Percentiles rank a stretch among this genome's conserved stretches.
These are phyloP conservation scores for Ulmus americana DNA, from an alignment of 331 rosid species.

Conservation along the genomic window DNA sequence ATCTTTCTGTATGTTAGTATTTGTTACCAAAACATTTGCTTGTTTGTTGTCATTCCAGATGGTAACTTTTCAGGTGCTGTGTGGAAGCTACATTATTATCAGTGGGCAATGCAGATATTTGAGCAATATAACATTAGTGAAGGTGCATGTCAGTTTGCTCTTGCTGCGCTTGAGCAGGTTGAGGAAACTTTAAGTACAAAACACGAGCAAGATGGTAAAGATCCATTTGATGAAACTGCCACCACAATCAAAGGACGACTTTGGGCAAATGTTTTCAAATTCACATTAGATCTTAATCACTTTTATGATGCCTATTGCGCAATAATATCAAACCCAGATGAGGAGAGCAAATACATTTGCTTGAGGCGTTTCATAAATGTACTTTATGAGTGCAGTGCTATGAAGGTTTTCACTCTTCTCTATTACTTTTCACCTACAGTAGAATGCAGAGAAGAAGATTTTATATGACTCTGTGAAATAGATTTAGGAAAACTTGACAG, in stretches of 20 bases:
- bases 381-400: slow-evolving; percentile 70
- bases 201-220: slow-evolving; percentile 28
- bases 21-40: slow-evolving; percentile 6
- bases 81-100: slow-evolving; percentile 82
- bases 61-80: slow-evolving; percentile 44
- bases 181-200: slow-evolving; percentile 56
- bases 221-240: slow-evolving; percentile 50
- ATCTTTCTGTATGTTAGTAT: neutral
- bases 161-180: slow-evolving; percentile 94
- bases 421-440: slow-evolving; percentile 1
- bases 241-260: slow-evolving; percentile 70
- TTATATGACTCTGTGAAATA: neutral
- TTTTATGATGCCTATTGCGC: slow-evolving; percentile 86
- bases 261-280: slow-evolving; percentile 92
- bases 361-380: slow-evolving; percentile 86
- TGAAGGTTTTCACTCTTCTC: slow-evolving; percentile 51
- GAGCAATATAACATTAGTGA: slow-evolving; percentile 75
- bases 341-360: slow-evolving; percentile 84
- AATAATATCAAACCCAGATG: slow-evolving; percentile 89
- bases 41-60: slow-evolving; percentile 29
- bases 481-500: neutral
- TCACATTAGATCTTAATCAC: slow-evolving; percentile 70
- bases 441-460: neutral
- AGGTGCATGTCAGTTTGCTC: slow-evolving; percentile 94
- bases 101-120: slow-evolving; percentile 89